Percentiles rank a stretch among this genome's conserved stretches.
Conservation (phyloP, 495 filamentous ascomycete species). For the Penicillium subrubescens region DNA sequence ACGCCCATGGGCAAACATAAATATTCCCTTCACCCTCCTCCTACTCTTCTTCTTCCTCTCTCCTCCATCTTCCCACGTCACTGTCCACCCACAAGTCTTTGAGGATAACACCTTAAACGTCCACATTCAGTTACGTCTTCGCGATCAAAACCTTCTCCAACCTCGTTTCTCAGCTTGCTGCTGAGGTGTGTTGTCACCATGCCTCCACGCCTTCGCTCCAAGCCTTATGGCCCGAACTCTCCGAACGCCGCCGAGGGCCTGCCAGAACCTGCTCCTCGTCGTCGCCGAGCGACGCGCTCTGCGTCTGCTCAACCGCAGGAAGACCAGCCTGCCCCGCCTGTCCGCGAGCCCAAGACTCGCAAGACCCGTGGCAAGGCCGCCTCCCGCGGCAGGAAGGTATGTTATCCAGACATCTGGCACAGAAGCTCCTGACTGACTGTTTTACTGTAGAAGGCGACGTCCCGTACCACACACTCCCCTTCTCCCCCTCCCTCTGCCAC, state of each 20-base stretch:
- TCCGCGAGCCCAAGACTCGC: constrained; percentile 5
- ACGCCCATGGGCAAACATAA: neutral
- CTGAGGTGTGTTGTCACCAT: constrained; percentile 8
- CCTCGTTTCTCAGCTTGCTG: neutral
- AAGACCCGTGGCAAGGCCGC: constrained; percentile 11
- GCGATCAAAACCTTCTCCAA: neutral
- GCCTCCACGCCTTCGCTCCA: constrained; percentile 18
- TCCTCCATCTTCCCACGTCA: constrained; percentile 6
- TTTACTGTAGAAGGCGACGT: constrained; percentile 3
- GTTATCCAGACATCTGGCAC: neutral
- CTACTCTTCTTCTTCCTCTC: constrained; percentile 1
- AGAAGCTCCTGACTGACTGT: constrained; percentile 1
- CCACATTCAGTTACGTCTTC: neutral
- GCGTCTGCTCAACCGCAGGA: constrained; percentile 25
- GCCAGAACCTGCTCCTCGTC: constrained; percentile 11
- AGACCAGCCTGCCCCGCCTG: constrained; percentile 4
- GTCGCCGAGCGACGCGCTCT: constrained; percentile 25
- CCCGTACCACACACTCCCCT: neutral
- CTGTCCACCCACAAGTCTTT: neutral
- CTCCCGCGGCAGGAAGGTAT: constrained; percentile 15
- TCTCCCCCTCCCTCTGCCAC: neutral
- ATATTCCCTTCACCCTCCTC: neutral
- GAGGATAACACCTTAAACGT: neutral
- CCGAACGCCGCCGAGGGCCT: constrained; percentile 12
- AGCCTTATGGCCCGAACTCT: constrained; percentile 15